Evolutionary conservation across 1,284 basidiomycete species (phyloP).

Genomic region (Leccinum pallidistipes): DNA sequence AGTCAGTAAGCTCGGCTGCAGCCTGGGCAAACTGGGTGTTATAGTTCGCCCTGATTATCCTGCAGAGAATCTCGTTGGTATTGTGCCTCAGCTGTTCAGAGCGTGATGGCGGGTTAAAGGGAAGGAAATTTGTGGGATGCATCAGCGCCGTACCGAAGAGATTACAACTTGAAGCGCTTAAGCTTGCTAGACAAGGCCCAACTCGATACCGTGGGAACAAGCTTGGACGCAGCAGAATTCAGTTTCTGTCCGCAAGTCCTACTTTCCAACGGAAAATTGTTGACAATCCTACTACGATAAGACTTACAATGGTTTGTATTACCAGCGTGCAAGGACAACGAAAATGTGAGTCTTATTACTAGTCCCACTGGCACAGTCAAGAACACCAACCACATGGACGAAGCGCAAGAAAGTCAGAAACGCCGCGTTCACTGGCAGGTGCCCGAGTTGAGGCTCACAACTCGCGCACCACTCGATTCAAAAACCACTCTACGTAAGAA

Average conservation of each 20-base stretch:
- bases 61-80: neutral
- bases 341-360: too few relatives aligned
- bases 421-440: neutral
- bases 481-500: neutral
- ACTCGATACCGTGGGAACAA: too few relatives aligned
- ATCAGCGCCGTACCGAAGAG: neutral
- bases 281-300: too few relatives aligned
- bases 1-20: neutral
- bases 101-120: neutral
- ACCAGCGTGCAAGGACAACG: too few relatives aligned
- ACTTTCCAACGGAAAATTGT: too few relatives aligned
- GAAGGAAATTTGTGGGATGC: constrained; percentile 6
- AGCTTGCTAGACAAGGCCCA: too few relatives aligned
- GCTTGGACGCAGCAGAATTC: too few relatives aligned
- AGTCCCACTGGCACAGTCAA: too few relatives aligned
- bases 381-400: too few relatives aligned
- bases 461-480: neutral
- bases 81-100: neutral
- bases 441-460: neutral
- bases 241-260: too few relatives aligned
- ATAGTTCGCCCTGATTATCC: constrained; percentile 5
- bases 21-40: constrained; percentile 2
- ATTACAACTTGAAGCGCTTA: too few relatives aligned
- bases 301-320: too few relatives aligned
- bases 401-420: neutral